A percentile compares a stretch with the other conserved stretches of the same genome.
phyloP scores from a whole-genome alignment of 2,329 filamentous ascomycete genomes.

The Apiospora pterosperma region DNA sequence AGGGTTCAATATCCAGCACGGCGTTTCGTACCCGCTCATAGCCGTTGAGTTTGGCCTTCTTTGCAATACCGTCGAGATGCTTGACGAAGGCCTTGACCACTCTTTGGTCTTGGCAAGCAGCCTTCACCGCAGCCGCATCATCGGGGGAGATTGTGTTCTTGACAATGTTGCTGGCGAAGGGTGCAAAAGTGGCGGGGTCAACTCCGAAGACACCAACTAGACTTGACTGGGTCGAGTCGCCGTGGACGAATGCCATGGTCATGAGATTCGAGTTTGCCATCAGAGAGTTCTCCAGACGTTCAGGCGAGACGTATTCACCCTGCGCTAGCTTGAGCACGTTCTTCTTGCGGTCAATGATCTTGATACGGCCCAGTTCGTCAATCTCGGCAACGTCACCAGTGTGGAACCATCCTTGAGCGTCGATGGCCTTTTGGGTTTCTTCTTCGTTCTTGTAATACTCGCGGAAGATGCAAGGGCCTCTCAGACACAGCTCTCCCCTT shows the following conservation, averaged over 20 bases:
- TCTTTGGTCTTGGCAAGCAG: slow-evolving; percentile 64
- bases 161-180: slow-evolving; percentile 74
- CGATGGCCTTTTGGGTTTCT: slow-evolving; percentile 79
- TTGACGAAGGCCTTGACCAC: slow-evolving; percentile 73
- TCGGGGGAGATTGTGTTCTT: slow-evolving; percentile 60
- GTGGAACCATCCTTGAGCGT: slow-evolving; percentile 92
- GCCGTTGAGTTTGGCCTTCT: slow-evolving; percentile 84
- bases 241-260: slow-evolving; percentile 83
- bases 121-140: slow-evolving; percentile 65
- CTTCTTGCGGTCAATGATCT: slow-evolving; percentile 95
- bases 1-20: slow-evolving; percentile 79
- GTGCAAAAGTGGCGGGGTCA: slow-evolving; percentile 78
- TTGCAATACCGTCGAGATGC: slow-evolving; percentile 74
- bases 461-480: slow-evolving; percentile 75
- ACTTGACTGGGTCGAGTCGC: slow-evolving; percentile 76
- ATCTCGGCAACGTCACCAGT: slow-evolving; percentile 89
- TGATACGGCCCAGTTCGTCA: slow-evolving; percentile 81
- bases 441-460: slow-evolving; percentile 90
- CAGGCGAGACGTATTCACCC: slow-evolving; percentile 96
- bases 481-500: slow-evolving; percentile 82
- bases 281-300: slow-evolving; percentile 95
- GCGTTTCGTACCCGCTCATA: slow-evolving; percentile 80
- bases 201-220: slow-evolving; percentile 87
- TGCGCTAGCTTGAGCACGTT: slow-evolving; percentile 98
- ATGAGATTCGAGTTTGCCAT: slow-evolving; percentile 77